These are phyloP conservation scores for Globomyces sp. DNA, from an alignment of 371 early-diverging fungal species.

Conservation along the genomic window DNA sequence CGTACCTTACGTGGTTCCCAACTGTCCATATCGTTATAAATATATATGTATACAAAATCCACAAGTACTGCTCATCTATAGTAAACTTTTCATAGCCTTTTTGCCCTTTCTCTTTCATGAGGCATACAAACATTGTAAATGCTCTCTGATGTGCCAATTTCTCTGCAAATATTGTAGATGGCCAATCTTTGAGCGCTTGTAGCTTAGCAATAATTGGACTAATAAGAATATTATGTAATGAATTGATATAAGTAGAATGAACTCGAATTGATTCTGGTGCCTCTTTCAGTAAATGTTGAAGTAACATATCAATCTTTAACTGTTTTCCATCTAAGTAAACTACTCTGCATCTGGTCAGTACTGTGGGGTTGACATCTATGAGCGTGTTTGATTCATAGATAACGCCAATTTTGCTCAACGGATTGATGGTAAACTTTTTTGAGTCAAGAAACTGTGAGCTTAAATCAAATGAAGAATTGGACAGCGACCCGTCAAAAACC, in stretches of 20 bases:
- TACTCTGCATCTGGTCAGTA: neutral
- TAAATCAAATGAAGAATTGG: neutral
- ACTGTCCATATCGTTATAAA: constrained; percentile 22
- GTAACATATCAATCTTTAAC: constrained; percentile 4
- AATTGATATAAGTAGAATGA: neutral
- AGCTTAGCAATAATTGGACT: neutral
- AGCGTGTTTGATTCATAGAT: constrained; percentile 12
- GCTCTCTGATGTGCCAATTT: constrained; percentile 11
- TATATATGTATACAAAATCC: constrained; percentile 22
- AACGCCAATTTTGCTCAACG: neutral
- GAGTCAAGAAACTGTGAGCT: no score
- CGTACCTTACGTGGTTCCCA: constrained; percentile 17
- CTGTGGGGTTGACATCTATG: neutral
- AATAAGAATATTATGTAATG: neutral
- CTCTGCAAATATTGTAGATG: neutral
- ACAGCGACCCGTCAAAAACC: neutral
- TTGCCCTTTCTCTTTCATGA: constrained; percentile 21
- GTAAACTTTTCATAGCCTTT: constrained; percentile 26
- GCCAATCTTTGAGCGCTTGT: neutral
- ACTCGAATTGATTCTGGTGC: neutral
- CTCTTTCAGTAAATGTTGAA: neutral
- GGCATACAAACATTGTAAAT: constrained; percentile 12
- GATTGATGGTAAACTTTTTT: neutral
- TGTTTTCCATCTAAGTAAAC: constrained; percentile 8
- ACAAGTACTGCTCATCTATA: constrained; percentile 22